Evolutionary conservation across 1,284 basidiomycete genomes (phyloP), one percentile per base, ranked within the genome.

Genomic region (Volvariella surrecta): DNA sequence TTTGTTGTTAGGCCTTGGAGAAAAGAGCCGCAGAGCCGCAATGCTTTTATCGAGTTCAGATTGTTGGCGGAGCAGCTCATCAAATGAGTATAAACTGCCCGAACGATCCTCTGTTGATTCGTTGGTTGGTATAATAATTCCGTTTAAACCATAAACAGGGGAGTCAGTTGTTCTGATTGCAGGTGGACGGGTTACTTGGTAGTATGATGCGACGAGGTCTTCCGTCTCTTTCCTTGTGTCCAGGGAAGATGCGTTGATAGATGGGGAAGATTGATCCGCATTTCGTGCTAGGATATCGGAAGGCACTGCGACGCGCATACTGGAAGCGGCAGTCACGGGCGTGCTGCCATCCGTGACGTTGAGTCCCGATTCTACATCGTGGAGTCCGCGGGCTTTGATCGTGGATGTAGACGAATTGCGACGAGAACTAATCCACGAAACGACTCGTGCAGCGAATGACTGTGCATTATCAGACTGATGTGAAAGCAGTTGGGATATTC

Each of bases 1-100:
- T 35, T 19, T 35, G 30, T 31, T 9, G 30, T n/a, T 15, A 19
- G 34, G 6, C 6, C 52, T 16, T 10, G 64, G 59, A 10, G 74
- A 73, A 52, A 76, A 71, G 19, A 73, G 45, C 40, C 66, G 67
- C 37, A 85, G 63, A 31, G 71, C 70, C 21, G 74, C 73, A 42
- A 85, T 82, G 45, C 70, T 81, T 55, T 67, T 68, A 52, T 85
- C 82, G 35, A 84, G 66, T 48, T 83, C 77, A 6, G 59, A 68
- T 54, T 83, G 79, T 52, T 82, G 73, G 21, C 74, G 74, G 35
- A 79, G 54, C 32, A 83, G 64, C 39, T 73, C 66, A 31, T 77
- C 73, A 18, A 75, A 58, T 1, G 75, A 71, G 17, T 50, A 47
- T 20, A 54, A 39, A 43, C 53, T 58, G 43, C 54, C 34, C 6